These are phyloP conservation scores for Colletotrichum agaves DNA, from an alignment of 2,329 filamentous ascomycete species.

Conservation along the genomic window DNA sequence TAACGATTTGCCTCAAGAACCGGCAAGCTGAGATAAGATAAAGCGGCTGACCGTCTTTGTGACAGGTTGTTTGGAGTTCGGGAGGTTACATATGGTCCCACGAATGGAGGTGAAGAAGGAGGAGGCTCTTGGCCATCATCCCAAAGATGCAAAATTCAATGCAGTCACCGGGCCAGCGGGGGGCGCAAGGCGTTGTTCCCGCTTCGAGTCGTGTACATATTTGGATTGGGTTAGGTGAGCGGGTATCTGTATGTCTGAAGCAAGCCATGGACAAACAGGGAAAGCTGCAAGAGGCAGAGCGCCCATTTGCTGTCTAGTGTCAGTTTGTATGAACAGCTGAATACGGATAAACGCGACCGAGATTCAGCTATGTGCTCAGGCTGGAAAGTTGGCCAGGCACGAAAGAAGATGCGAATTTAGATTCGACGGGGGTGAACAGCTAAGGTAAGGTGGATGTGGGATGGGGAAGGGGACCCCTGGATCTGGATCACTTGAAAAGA, in stretches of 20 bases:
- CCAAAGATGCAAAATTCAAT: constrained; percentile 14
- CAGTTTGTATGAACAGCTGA: not conserved
- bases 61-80: constrained; percentile 16
- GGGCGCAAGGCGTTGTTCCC: constrained; percentile 17
- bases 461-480: constrained; percentile 31
- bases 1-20: constrained; percentile 28
- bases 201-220: constrained; percentile 21
- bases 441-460: constrained; percentile 4
- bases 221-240: constrained; percentile 27
- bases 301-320: not conserved
- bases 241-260: constrained; percentile 9
- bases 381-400: not conserved
- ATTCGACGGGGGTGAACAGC: constrained; percentile 11
- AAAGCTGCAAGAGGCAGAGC: constrained; percentile 7
- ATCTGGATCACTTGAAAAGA: too few relatives aligned
- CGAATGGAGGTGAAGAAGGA: not conserved
- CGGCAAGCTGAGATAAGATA: not conserved
- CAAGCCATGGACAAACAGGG: constrained; percentile 14
- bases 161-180: constrained; percentile 35
- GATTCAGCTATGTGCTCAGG: not conserved
- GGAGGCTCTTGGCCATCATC: constrained; percentile 14
- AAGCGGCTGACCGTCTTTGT: constrained; percentile 6
- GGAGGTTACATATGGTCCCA: not conserved
- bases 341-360: not conserved
- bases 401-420: constrained; percentile 3